These are phyloP conservation scores for Lipomyces orientalis DNA, from an alignment of 805 yeast species.

Conservation along the genomic window DNA sequence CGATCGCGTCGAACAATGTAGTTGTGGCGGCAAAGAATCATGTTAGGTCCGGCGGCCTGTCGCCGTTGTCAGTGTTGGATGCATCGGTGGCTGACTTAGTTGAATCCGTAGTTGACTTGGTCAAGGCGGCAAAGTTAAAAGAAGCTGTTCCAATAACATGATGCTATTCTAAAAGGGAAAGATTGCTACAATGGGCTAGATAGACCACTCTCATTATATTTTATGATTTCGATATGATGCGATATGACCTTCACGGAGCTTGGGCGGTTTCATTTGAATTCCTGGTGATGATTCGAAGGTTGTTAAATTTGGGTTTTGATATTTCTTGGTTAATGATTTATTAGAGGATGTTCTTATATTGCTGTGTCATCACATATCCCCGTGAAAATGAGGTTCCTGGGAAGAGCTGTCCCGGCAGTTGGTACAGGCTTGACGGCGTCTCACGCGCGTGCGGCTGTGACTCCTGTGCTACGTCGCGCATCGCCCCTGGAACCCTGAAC, in stretches of 20 bases:
- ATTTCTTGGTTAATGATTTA: background rate
- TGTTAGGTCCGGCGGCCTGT: slow-evolving; percentile 16
- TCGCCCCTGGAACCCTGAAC: background rate
- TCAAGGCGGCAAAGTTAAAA: slow-evolving; percentile 12
- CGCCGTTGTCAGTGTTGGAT: slow-evolving; percentile 30
- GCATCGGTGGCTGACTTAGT: slow-evolving; percentile 29
- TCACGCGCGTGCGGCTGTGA: background rate
- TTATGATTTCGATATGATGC: background rate
- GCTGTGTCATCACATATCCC: background rate
- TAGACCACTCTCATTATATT: background rate
- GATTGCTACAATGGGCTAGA: background rate
- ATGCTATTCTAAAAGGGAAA: background rate
- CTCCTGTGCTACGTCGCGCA: background rate
- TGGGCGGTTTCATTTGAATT: background rate
- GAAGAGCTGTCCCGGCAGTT: background rate
- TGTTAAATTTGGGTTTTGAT: background rate
- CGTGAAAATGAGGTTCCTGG: background rate
- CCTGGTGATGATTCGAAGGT: background rate
- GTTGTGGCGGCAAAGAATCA: slow-evolving; percentile 28
- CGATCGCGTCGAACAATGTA: slow-evolving; percentile 26
- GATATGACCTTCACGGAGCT: background rate
- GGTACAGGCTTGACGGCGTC: background rate
- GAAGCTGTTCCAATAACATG: background rate
- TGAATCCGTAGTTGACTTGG: slow-evolving; percentile 23
- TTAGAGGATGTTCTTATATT: too few species aligned